Conservation (phyloP, 2,329 filamentous ascomycete species). For the Triangularia verruculosa region DNA sequence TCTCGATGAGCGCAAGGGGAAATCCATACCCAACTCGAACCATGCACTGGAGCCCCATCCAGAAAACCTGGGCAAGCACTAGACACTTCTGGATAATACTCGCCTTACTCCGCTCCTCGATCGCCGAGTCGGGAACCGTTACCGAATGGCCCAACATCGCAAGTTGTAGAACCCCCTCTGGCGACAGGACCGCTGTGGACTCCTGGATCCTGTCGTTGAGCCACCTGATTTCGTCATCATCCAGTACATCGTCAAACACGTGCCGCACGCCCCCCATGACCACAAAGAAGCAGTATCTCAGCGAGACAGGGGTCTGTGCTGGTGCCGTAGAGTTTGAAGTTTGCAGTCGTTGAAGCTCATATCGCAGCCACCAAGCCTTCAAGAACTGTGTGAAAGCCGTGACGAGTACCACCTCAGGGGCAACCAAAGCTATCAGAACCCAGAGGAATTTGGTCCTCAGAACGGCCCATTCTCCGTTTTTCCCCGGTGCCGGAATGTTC, state of each 20-base stretch:
- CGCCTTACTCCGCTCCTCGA: slow-evolving; percentile 39
- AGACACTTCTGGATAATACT: slow-evolving; percentile 36
- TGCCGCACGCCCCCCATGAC: slow-evolving; percentile 31
- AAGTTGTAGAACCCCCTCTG: not conserved
- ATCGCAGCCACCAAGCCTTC: slow-evolving; percentile 6
- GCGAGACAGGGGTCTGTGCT: not conserved
- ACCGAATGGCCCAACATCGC: not conserved
- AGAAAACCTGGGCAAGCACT: slow-evolving; percentile 37
- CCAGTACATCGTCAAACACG: not conserved
- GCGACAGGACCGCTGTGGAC: not conserved
- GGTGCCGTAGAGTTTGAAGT: not conserved
- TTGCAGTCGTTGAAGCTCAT: not conserved
- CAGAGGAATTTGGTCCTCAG: slow-evolving; percentile 7
- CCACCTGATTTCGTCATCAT: not conserved
- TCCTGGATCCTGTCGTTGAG: not conserved
- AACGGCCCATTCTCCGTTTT: not conserved
- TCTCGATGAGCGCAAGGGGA: slow-evolving; percentile 37
- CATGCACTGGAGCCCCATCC: slow-evolving; percentile 38
- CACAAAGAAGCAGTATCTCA: slow-evolving; percentile 32
- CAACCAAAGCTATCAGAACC: slow-evolving; percentile 5
- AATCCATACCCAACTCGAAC: slow-evolving; percentile 32
- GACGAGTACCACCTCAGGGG: slow-evolving; percentile 13
- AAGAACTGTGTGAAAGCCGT: slow-evolving; percentile 4
- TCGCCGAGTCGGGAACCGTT: slow-evolving; percentile 9
- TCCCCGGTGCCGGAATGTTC: slow-evolving; percentile 5